These are phyloP conservation scores for Salix dunnii DNA, from an alignment of 345 rosid genomes.

Conservation along the genomic window DNA sequence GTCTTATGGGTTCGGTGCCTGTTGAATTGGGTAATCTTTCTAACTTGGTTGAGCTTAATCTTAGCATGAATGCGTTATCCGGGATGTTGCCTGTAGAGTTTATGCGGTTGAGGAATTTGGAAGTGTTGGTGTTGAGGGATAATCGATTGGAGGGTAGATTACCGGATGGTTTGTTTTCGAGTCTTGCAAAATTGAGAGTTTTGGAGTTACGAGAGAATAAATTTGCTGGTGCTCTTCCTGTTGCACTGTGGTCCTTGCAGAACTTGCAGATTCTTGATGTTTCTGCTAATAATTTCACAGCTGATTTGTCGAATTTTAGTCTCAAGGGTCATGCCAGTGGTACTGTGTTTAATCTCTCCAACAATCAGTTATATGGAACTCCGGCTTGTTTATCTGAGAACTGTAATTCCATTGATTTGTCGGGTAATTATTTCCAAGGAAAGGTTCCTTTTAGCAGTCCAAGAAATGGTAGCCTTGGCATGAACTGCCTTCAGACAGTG, in stretches of 20 bases:
- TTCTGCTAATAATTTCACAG: slow-evolving; percentile 25
- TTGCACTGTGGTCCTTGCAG: neutral
- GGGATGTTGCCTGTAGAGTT: slow-evolving; percentile 23
- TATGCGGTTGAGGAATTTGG: slow-evolving; percentile 14
- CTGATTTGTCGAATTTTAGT: slow-evolving; percentile 7
- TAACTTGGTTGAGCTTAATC: slow-evolving; percentile 24
- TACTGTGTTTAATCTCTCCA: slow-evolving; percentile 20
- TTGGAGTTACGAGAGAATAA: slow-evolving; percentile 42
- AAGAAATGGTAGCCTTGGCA: slow-evolving; percentile 3
- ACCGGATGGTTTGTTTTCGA: slow-evolving; percentile 37
- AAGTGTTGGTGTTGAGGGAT: slow-evolving; percentile 7
- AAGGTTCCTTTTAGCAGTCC: slow-evolving; percentile 2
- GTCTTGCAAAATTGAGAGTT: slow-evolving; percentile 37
- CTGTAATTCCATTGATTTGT: slow-evolving; percentile 14
- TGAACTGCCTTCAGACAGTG: slow-evolving; percentile 22
- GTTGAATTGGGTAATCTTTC: slow-evolving; percentile 19
- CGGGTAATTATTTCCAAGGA: slow-evolving; percentile 32
- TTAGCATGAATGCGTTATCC: slow-evolving; percentile 21
- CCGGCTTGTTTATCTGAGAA: slow-evolving; percentile 5
- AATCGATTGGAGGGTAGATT: slow-evolving; percentile 32
- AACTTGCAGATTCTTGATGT: slow-evolving; percentile 21
- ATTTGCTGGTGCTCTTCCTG: slow-evolving; percentile 25
- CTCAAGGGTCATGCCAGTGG: slow-evolving; percentile 4
- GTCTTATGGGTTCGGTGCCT: slow-evolving; percentile 21
- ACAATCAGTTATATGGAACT: slow-evolving; percentile 27